Evolutionary conservation across 192 early-diverging fungal species (phyloP).

Genomic region (Umbelopsis sp.): DNA sequence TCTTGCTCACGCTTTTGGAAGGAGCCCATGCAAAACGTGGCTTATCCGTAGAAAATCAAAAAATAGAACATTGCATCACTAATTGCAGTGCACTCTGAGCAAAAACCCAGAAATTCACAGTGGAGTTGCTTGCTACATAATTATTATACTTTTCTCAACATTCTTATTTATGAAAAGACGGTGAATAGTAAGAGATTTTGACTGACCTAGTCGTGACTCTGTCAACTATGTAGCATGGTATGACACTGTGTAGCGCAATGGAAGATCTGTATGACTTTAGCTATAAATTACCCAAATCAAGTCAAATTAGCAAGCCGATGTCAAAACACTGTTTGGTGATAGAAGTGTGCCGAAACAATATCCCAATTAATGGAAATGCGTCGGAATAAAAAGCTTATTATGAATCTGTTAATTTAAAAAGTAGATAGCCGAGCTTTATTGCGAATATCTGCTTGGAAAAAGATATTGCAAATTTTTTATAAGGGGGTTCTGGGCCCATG

Average conservation of each 20-base stretch:
- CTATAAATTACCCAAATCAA: slow-evolving; percentile 3
- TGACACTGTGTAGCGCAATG: neutral
- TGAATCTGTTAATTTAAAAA: too few relatives aligned
- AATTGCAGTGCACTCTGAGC: neutral
- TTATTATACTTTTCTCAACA: too few relatives aligned
- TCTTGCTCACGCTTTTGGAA: neutral
- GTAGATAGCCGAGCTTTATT: too few relatives aligned
- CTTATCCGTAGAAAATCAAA: neutral
- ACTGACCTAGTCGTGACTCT: neutral
- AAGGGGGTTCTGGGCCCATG: slow-evolving; percentile 1
- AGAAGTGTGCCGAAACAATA: too few relatives aligned
- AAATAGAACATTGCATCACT: too few relatives aligned
- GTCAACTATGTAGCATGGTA: slow-evolving; percentile 3
- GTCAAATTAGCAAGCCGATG: neutral
- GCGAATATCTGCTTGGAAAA: too few relatives aligned
- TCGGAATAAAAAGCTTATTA: too few relatives aligned
- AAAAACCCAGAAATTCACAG: too few relatives aligned
- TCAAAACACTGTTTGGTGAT: too few relatives aligned
- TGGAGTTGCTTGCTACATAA: too few relatives aligned
- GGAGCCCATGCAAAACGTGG: slow-evolving; percentile 12
- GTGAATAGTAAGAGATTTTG: neutral
- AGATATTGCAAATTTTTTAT: neutral
- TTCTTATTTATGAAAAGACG: too few relatives aligned
- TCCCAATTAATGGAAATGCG: too few relatives aligned
- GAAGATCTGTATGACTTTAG: neutral